Evolutionary conservation across 768 basidiomycete genomes (phyloP), one percentile per base, ranked within the genome.

Genomic region (Suillus fuscotomentosus): DNA sequence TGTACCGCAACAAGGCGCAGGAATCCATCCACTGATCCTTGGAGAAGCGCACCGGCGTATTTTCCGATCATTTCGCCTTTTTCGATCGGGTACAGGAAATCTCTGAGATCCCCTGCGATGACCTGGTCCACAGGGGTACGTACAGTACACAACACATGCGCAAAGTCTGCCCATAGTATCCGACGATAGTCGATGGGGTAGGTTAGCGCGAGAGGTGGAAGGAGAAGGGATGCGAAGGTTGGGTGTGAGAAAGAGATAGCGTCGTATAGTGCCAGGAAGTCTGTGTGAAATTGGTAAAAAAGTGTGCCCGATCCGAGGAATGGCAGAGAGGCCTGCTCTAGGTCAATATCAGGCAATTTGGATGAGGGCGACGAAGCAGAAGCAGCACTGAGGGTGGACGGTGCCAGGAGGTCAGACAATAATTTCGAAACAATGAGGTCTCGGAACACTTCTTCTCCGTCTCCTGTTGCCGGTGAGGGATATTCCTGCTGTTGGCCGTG

Each of bases 241-340:
- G 83, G 81, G 70, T 98, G 87, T 2, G 88, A 85, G 75, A 96
- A 96, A 9, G 96, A 98, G 68, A 95, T 88, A 4, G 94, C 85
- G 70, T 94, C 92, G 76, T 96, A 99, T n/a, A 98, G 78, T 1
- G 86, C 88, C 63, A 97, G 82, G 72, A 97, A 90, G 75, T 97
- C 95, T 15, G 90, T 91, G 78, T 95, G 98, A 71, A 91, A 94
- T 74, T 97, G 95, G 80, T 88, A 97, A 81, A 98, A 98, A 0
- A 95, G 94, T 0, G 88, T 88, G 5, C 79, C 76, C 1, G 81
- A 66, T 0, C 89, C 88, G n/a, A 94, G 84, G 73, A 88, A 88
- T 31, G 79, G 78, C 14, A 72, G 64, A 3, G 90, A 82, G 3
- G 84, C 86, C 7, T 76, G 69, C 67, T 92, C 90, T 61, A 93